A percentile compares a stretch with the other conserved stretches of the same genome.
phyloP scores from a whole-genome alignment of 2,329 filamentous ascomycete species.

The Penicillium sp. region DNA sequence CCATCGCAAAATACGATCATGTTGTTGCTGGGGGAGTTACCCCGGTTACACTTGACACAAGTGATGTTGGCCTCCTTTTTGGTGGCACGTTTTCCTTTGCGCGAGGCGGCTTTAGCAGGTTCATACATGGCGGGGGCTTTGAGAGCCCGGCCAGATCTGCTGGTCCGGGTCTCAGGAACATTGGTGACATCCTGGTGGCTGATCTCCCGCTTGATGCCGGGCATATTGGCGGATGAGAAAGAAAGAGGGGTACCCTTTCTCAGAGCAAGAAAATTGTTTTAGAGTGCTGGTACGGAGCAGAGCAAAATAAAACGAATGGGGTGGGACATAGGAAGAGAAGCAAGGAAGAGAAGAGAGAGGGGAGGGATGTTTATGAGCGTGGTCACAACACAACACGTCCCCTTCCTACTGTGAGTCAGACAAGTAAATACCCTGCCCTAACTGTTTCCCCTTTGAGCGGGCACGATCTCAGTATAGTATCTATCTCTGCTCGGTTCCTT shows the following conservation, averaged over 20 bases:
- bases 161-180: background rate
- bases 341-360: background rate
- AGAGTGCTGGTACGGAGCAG: background rate
- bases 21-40: slow-evolving; percentile 70
- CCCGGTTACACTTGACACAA: slow-evolving; percentile 71
- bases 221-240: background rate
- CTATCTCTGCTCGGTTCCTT: background rate
- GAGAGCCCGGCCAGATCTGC: background rate
- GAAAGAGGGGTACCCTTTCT: too few relatives aligned
- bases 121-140: slow-evolving; percentile 34
- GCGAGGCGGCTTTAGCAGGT: background rate
- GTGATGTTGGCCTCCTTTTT: slow-evolving; percentile 50
- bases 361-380: background rate
- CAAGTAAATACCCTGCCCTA: background rate
- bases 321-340: background rate
- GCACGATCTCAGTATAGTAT: background rate
- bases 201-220: background rate
- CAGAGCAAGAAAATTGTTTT: background rate
- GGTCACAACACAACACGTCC: background rate
- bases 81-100: background rate
- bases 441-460: background rate
- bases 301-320: background rate
- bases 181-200: background rate
- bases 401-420: background rate
- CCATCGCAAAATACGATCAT: slow-evolving; percentile 84